phyloP scores from a whole-genome alignment of 2,329 filamentous ascomycete species.

The Penicillium sp. region DNA sequence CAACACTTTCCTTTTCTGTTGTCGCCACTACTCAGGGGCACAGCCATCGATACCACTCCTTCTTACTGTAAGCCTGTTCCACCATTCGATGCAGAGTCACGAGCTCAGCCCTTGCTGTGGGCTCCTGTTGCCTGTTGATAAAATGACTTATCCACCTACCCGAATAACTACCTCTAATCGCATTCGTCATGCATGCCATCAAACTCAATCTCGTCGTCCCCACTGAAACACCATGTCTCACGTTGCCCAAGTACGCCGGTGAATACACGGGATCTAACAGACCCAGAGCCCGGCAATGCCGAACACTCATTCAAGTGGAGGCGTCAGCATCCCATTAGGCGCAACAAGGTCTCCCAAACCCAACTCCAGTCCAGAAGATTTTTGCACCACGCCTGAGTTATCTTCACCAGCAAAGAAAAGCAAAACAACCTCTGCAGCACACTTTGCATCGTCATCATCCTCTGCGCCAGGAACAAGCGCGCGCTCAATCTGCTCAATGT shows the following conservation, averaged over 20 bases:
- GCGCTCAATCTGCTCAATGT: slow-evolving; percentile 22
- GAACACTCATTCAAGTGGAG: slow-evolving; percentile 16
- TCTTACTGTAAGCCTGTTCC: neutral
- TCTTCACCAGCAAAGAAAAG: slow-evolving; percentile 30
- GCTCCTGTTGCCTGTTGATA: neutral
- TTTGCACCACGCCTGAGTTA: neutral
- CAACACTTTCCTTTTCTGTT: slow-evolving; percentile 4
- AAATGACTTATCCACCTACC: neutral
- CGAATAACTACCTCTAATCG: neutral
- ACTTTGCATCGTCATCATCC: slow-evolving; percentile 32
- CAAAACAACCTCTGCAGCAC: slow-evolving; percentile 35
- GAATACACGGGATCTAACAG: neutral
- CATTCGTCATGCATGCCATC: neutral
- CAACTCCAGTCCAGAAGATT: neutral
- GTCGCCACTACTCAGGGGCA: slow-evolving; percentile 18
- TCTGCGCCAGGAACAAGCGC: slow-evolving; percentile 14
- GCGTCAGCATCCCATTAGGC: slow-evolving; percentile 23
- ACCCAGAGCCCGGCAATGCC: neutral
- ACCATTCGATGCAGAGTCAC: neutral
- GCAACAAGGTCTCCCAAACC: neutral
- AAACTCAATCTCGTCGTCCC: neutral
- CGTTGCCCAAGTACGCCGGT: neutral
- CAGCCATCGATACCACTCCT: neutral
- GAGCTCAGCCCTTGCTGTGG: neutral
- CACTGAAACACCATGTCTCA: neutral